A percentile compares a stretch with the other conserved stretches of the same genome.
phyloP scores from a whole-genome alignment of 768 basidiomycete species.

The Suillus weaverae region DNA sequence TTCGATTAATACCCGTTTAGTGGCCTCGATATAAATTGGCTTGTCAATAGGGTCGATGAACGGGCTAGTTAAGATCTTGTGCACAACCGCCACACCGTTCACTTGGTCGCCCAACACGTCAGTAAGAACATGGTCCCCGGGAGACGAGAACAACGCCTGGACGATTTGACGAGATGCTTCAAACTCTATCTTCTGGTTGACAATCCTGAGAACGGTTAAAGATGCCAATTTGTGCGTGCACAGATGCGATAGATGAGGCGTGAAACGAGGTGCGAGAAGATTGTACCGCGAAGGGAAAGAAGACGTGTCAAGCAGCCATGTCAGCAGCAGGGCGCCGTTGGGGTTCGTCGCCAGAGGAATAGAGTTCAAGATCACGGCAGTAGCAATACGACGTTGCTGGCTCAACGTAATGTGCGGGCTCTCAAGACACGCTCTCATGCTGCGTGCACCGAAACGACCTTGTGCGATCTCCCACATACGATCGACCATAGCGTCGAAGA shows the following conservation, averaged over 20 bases:
- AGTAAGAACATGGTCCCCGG: constrained; percentile 85
- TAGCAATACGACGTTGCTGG: constrained; percentile 94
- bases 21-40: constrained; percentile 74
- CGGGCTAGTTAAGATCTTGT: constrained; percentile 88
- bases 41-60: constrained; percentile 77
- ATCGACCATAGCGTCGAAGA: constrained; percentile 97
- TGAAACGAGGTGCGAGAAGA: constrained; percentile 92
- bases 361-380: constrained; percentile 93
- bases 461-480: constrained; percentile 99
- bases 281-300: constrained; percentile 95
- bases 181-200: constrained; percentile 94
- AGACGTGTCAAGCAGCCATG: constrained; percentile 95
- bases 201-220: constrained; percentile 89
- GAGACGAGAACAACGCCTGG: constrained; percentile 87
- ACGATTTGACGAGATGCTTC: constrained; percentile 86
- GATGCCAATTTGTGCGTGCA: constrained; percentile 98
- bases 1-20: constrained; percentile 86
- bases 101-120: constrained; percentile 97
- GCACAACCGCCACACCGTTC: constrained; percentile 89
- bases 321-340: constrained; percentile 92
- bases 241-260: constrained; percentile 92
- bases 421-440: constrained; percentile 96
- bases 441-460: constrained; percentile 95
- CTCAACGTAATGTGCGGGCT: constrained; percentile 82
- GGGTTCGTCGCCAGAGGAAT: constrained; percentile 97